Evolutionary conservation across 2,329 filamentous ascomycete species (phyloP), one percentile per base, ranked within the genome.

Genomic region (Sclerotinia nivalis): DNA sequence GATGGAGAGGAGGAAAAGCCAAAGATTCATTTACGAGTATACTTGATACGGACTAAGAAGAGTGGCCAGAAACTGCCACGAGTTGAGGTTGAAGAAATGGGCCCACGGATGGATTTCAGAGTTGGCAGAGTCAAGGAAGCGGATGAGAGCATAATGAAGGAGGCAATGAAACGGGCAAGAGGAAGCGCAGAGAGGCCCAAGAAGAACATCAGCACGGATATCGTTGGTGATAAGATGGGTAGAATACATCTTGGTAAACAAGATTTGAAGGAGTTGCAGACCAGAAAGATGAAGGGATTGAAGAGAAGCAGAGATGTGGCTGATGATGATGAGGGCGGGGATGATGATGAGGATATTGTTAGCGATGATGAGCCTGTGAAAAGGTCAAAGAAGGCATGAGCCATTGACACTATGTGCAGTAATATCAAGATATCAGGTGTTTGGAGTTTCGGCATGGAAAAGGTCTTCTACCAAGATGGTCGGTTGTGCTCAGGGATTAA

Each of bases 271-370:
- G 87, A 91, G 76, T 81, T 99, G 81, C 96, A 99, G 85, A 96
- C 94, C 67, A 90, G 96, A 79, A 99, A 99, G 88, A 98, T 99
- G 94, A 99, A 99, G 89, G 96, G 94, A 75, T 82, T 99, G 75
- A 99, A 98, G 88, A 87, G 96, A 74, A 89, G 86, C 73, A 88
- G 93, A 68, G 89, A 89, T 72, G 82, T 87, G 34, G 84, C 86
- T 66, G 83, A 82, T 65, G 85, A 85, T 55, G 84, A 83, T 34
- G 87, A 86, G 66, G 84, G 82, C 5, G 83, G 77, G 22, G 83
- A 83, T 77, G 55, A 84, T 85, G 66, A 65, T 2, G 84, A 82
- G 70, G 83, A 83, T 74, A 82, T 84, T 70, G 80, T 78, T n/a
- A 79, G 75, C 70, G 76, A 76, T 40, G 75, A 79, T 43, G 77